Conservation (phyloP, 2,329 filamentous ascomycete genomes). For the Fusarium zealandicum region DNA sequence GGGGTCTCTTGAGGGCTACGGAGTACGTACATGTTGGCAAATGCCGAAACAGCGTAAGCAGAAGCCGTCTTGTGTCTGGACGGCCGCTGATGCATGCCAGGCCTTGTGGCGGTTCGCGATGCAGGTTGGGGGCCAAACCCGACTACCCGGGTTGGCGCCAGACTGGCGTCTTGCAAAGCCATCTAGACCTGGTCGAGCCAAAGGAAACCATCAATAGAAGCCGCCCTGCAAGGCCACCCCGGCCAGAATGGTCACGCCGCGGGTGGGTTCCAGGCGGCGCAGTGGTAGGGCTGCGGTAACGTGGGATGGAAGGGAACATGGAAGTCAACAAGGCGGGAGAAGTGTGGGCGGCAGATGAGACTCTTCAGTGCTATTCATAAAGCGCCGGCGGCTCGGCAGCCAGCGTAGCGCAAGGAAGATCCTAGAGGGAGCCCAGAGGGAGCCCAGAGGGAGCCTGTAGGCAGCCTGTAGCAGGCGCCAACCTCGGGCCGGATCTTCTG, state of each 20-base stretch:
- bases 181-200: background rate
- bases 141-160: constrained; percentile 15
- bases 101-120: background rate
- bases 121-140: constrained; percentile 9
- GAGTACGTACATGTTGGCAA: too few species aligned
- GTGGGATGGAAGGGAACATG: constrained; percentile 15
- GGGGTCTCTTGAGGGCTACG: too few species aligned
- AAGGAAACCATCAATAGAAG: constrained; percentile 1
- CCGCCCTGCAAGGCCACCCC: constrained; percentile 1
- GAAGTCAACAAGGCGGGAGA: background rate
- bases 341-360: constrained; percentile 24
- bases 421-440: background rate
- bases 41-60: background rate
- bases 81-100: background rate
- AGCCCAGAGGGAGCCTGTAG: background rate
- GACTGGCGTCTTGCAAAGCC: constrained; percentile 1
- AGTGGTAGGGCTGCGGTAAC: too few species aligned
- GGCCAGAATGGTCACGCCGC: constrained; percentile 5
- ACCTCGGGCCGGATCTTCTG: background rate
- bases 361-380: constrained; percentile 1
- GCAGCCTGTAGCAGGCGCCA: too few species aligned
- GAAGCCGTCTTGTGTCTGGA: background rate
- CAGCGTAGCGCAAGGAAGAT: background rate
- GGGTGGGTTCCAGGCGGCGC: too few species aligned
- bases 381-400: background rate